Evolutionary conservation across 768 basidiomycete genomes (phyloP).

Genomic region (Kwoniella botswanensis): DNA sequence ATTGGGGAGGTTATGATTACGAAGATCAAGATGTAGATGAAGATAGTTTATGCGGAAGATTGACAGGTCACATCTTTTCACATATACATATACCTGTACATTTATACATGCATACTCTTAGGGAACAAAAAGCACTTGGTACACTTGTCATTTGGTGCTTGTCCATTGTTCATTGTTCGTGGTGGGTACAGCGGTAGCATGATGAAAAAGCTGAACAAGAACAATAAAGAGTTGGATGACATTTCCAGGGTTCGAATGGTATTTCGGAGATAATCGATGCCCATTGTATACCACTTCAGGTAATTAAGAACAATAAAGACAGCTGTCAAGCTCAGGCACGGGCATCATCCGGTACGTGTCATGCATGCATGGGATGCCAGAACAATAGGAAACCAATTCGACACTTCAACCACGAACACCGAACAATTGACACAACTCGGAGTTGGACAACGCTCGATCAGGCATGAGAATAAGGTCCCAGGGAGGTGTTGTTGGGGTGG

Average conservation of each 20-base stretch:
- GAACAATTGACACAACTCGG: background rate
- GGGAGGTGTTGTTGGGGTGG: no score
- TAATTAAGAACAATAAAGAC: constrained; percentile 1
- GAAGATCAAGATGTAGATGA: background rate
- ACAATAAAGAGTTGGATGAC: constrained; percentile 7
- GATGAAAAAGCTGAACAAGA: background rate
- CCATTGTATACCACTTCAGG: background rate
- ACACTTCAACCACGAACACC: background rate
- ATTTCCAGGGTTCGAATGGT: background rate
- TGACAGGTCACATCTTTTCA: background rate
- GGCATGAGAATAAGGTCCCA: background rate
- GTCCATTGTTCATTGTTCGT: constrained; percentile 5
- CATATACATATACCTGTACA: background rate
- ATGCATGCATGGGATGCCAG: no score
- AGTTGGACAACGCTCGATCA: background rate
- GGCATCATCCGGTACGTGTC: background rate
- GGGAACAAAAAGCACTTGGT: background rate
- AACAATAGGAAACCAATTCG: no score
- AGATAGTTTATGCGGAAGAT: no score
- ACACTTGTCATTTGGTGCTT: background rate
- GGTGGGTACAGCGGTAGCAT: background rate
- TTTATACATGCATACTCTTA: background rate
- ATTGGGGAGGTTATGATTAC: background rate
- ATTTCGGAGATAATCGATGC: background rate
- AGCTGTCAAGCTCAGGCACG: background rate